Percentiles rank a stretch among this genome's conserved stretches.
Evolutionary conservation across 805 yeast genomes (phyloP).

Genomic region (Cyberlindnera samutprakarnensis): DNA sequence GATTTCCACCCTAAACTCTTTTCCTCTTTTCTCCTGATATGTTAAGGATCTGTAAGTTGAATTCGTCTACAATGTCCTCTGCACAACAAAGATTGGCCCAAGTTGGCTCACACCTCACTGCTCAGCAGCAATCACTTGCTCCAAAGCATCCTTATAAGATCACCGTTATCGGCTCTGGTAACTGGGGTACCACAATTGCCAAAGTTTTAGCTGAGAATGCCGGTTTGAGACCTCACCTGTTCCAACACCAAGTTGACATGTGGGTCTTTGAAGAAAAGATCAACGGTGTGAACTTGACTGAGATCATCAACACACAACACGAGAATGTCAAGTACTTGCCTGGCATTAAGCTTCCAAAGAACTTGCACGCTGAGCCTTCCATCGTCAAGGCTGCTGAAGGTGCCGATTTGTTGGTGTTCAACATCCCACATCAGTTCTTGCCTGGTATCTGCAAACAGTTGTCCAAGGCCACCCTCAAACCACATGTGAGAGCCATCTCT

Average conservation of each 20-base stretch:
- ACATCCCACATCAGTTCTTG: slow-evolving; percentile 96
- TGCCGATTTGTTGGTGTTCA: slow-evolving; percentile 85
- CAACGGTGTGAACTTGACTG: slow-evolving; percentile 68
- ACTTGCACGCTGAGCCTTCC: slow-evolving; percentile 83
- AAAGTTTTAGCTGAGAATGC: slow-evolving; percentile 90
- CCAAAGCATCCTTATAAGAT: slow-evolving; percentile 39
- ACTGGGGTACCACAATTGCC: slow-evolving; percentile 98
- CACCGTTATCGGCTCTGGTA: slow-evolving; percentile 90
- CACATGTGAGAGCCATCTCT: slow-evolving; percentile 78
- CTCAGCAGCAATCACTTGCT: slow-evolving; percentile 14
- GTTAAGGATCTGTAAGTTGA: no score
- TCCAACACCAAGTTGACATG: slow-evolving; percentile 75
- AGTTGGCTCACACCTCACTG: slow-evolving; percentile 14
- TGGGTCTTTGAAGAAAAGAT: slow-evolving; percentile 92
- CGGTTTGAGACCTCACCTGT: slow-evolving; percentile 60
- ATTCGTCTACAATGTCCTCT: no score
- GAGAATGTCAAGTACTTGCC: slow-evolving; percentile 95
- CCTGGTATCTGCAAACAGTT: slow-evolving; percentile 68
- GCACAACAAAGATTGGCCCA: slow-evolving; percentile 21
- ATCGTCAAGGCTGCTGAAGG: slow-evolving; percentile 65
- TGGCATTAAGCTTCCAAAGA: slow-evolving; percentile 77
- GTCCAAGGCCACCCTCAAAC: slow-evolving; percentile 58
- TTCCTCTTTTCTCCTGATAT: no score
- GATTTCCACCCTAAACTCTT: no score
- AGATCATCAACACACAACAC: slow-evolving; percentile 82